Evolutionary conservation across 306 rosid genomes (phyloP).

Genomic region (Lathyrus aphaca): DNA sequence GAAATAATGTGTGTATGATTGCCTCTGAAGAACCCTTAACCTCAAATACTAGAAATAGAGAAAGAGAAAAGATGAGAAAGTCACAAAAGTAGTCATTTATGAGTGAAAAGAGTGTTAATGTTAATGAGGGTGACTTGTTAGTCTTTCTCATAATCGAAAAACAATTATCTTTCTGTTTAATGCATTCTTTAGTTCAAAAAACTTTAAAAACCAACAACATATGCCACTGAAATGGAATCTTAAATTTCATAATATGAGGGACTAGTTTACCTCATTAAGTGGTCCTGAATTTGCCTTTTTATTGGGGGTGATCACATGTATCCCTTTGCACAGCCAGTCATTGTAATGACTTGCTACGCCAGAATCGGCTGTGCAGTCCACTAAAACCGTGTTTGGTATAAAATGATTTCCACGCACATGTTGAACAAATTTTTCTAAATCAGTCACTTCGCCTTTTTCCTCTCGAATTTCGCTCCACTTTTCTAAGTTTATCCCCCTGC

Average conservation of each 20-base stretch:
- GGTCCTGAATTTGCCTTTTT: slow-evolving; percentile 98
- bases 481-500: slow-evolving; percentile 80
- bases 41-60: slow-evolving; percentile 70
- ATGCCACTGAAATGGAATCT: neutral
- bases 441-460: slow-evolving; percentile 68
- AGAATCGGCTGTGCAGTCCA: slow-evolving; percentile 96
- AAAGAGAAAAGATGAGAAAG: slow-evolving; percentile 23
- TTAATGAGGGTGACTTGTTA: neutral
- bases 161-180: neutral
- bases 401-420: slow-evolving; percentile 91
- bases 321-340: slow-evolving; percentile 89
- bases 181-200: neutral
- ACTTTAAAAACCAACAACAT: neutral
- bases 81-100: slow-evolving; percentile 20
- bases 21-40: slow-evolving; percentile 96
- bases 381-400: slow-evolving; percentile 88
- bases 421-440: slow-evolving; percentile 74
- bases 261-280: slow-evolving; percentile 74
- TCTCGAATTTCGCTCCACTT: slow-evolving; percentile 76
- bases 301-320: slow-evolving; percentile 93
- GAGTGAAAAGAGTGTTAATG: neutral
- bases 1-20: slow-evolving; percentile 93
- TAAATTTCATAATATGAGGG: neutral
- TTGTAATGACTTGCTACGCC: slow-evolving; percentile 74
- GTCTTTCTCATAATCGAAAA: neutral